Conservation (phyloP, 306 rosid genomes). For the Urtica urens region DNA sequence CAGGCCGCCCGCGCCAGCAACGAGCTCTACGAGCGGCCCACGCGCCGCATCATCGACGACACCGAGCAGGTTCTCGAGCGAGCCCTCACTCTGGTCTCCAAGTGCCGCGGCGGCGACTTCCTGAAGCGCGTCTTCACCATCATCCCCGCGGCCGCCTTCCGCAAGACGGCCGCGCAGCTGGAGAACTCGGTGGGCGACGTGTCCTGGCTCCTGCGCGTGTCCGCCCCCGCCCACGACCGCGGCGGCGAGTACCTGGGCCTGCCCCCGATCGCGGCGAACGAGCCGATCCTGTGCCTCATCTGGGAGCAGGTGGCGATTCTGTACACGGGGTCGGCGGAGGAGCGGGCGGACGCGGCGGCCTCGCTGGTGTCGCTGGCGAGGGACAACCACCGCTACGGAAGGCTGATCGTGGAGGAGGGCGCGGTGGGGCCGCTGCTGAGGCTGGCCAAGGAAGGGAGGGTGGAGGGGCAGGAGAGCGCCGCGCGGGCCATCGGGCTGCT, state of each 20-base stretch:
- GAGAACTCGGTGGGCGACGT: conserved; percentile 70
- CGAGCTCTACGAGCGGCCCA: conserved; percentile 73
- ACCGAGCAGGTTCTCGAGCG: conserved; percentile 64
- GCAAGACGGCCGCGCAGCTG: conserved; percentile 39
- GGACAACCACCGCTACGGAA: conserved; percentile 64
- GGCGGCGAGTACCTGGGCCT: conserved; percentile 63
- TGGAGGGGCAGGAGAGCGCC: conserved; percentile 59
- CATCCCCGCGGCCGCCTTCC: conserved; percentile 48
- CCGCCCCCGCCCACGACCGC: conserved; percentile 51
- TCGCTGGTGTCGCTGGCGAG: conserved; percentile 57
- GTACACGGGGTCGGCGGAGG: conserved; percentile 35
- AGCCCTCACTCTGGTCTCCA: conserved; percentile 41
- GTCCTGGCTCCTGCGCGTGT: conserved; percentile 71
- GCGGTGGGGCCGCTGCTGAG: conserved; percentile 49
- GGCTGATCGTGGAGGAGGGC: conserved; percentile 57
- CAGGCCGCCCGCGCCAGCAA: conserved; percentile 63
- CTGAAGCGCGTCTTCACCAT: conserved; percentile 62
- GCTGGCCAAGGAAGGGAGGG: conserved; percentile 41
- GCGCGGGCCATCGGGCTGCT: conserved; percentile 55
- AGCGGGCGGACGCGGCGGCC: conserved; percentile 64
- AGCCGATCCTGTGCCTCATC: conserved; percentile 57
- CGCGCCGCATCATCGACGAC: conserved; percentile 62
- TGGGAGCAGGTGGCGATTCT: conserved; percentile 63
- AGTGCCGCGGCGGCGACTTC: conserved; percentile 46
- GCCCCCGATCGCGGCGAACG: conserved; percentile 64